Conservation (phyloP, 2,329 filamentous ascomycete genomes). For the Metarhizium sp. region DNA sequence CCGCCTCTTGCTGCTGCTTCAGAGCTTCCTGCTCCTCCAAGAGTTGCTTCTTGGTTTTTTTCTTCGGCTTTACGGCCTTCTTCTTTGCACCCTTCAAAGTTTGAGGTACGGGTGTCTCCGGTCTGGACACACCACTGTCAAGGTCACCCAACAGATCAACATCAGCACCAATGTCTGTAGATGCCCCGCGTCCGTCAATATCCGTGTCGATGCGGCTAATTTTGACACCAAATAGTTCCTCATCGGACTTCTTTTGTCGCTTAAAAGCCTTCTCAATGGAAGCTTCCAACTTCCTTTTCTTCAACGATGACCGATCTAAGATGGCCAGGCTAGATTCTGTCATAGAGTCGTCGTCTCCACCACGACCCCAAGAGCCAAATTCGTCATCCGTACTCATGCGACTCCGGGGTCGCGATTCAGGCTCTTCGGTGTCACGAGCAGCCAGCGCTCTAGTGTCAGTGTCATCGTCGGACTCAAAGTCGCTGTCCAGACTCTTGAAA, state of each 20-base stretch:
- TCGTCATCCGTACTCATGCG: constrained; percentile 58
- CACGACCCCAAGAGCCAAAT: constrained; percentile 31
- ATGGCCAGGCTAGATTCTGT: constrained; percentile 64
- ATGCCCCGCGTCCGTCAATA: constrained; percentile 34
- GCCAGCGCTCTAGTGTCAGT: constrained; percentile 44
- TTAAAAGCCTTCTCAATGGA: constrained; percentile 64
- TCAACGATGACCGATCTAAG: constrained; percentile 43
- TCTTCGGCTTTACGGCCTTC: constrained; percentile 50
- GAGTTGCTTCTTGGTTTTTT: constrained; percentile 70
- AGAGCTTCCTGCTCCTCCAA: constrained; percentile 57
- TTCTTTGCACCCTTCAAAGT: constrained; percentile 46
- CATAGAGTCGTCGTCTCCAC: constrained; percentile 54
- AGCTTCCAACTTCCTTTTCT: constrained; percentile 63
- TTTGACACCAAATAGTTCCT: constrained; percentile 64
- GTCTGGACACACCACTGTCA: constrained; percentile 30
- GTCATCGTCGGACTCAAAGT: constrained; percentile 86
- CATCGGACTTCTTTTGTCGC: constrained; percentile 70
- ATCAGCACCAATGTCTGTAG: constrained; percentile 42
- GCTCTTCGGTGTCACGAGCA: constrained; percentile 72
- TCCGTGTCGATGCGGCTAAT: constrained; percentile 43
- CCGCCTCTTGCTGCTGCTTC: constrained; percentile 43
- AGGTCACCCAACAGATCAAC: constrained; percentile 34
- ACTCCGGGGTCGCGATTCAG: constrained; percentile 72
- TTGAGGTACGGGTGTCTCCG: constrained; percentile 35
- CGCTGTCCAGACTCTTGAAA: constrained; percentile 53